Evolutionary conservation across 164 flowering plant species (phyloP).

Genomic region (Berberis vulgaris): DNA sequence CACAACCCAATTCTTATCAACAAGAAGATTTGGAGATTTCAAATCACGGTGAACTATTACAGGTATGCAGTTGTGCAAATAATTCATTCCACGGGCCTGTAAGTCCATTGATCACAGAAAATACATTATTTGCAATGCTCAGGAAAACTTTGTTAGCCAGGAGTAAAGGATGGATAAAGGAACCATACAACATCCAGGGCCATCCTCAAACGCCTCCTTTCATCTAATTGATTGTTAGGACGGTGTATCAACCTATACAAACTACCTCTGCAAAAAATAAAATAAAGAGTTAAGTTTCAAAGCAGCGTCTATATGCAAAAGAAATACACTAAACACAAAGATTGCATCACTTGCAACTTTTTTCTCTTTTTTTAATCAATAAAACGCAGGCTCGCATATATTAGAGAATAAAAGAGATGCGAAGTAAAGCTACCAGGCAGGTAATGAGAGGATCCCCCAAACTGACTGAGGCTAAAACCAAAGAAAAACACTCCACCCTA

Average conservation of each 20-base stretch:
- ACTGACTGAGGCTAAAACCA: too few relatives aligned
- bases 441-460: too few relatives aligned
- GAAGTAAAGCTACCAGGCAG: too few relatives aligned
- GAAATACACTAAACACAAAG: not conserved
- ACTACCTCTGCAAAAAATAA: conserved; percentile 70
- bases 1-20: conserved; percentile 94
- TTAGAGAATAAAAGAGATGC: too few relatives aligned
- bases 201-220: conserved; percentile 75
- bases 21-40: conserved; percentile 97
- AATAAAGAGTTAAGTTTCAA: conserved; percentile 6
- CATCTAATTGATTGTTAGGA: conserved; percentile 84
- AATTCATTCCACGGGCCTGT: conserved; percentile 98
- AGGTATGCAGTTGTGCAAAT: conserved; percentile 80
- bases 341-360: too few relatives aligned
- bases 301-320: conserved; percentile 8
- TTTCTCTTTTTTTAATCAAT: too few relatives aligned
- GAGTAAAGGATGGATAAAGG: conserved; percentile 6
- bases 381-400: too few relatives aligned
- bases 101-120: conserved; percentile 13
- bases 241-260: conserved; percentile 83
- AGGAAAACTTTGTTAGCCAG: conserved; percentile 1
- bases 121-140: conserved; percentile 7
- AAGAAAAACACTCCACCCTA: too few relatives aligned
- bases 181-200: conserved; percentile 81
- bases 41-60: conserved; percentile 90